Evolutionary conservation across 805 yeast species (phyloP), one percentile per base, ranked within the genome.

Genomic region (Ogataea thermomethanolica): DNA sequence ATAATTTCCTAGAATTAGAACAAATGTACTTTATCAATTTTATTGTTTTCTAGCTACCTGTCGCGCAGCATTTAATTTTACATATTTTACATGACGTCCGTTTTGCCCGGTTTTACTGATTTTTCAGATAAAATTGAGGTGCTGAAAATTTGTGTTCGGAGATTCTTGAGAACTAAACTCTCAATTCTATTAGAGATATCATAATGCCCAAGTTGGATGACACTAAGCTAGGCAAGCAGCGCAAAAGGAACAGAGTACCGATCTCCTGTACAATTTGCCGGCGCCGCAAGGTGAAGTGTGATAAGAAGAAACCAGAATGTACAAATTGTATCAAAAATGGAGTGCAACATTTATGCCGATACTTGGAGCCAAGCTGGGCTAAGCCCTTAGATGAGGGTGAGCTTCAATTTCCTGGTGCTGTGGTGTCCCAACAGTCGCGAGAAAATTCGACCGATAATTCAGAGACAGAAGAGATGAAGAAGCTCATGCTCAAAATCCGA

Each of bases 281-380:
- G 34, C 51, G 69, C 30, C 45, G 69, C 23, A 65, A 65, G 46
- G 68, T 65, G n/a, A 65, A 64, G 49, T 65, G 69, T 50, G 69
- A 64, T 36, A 65, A 65, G 51, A 66, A 67, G 32, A 69, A 76
- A 47, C 82, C 82, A 1, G 76, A 74, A 36, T 76, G 82, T 56
- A 65, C 73, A 7, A 76, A 74, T 41, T 76, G 82, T 62, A 66
- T 69, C 25, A 73, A 73, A 50, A 76, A 78, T 11, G 81, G 80
- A 2, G 81, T 76, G 11, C 73, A 73, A 7, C 81, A 76, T 52
- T 58, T 76, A 13, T 76, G 82, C 43, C 76, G 74, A 37, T 76
- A 75, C 48, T 64, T 76, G 49, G 80, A 74, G 45, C 82, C 79
- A 29, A 64, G 69, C n/a, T 76, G 82, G 82, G 81, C 81, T 1